Base-by-base conservation (phyloP, 2,329 filamentous ascomycete species). In the Botrytis deweyae region DNA sequence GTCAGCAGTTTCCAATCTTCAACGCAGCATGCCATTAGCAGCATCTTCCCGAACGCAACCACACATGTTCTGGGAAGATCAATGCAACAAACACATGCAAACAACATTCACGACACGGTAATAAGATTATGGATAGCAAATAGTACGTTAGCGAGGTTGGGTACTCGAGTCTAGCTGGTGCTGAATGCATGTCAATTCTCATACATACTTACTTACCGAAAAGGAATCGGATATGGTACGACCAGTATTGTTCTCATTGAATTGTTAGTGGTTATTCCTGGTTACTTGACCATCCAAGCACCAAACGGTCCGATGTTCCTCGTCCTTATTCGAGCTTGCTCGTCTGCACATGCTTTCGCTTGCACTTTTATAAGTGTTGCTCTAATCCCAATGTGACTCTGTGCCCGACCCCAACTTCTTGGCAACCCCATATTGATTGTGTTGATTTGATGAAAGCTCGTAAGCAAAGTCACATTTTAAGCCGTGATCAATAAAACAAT, bases 301-400 rank as follows among this genome's bases (percentile, higher is more conserved):
- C 61, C 59, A 75, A 70, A 75, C 72, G 71, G 71, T 70, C 71
- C 69, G 75, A 76, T 76, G 71, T 72, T 72, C 71, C 70, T 68
- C 49, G 38, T 40, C 58, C 72, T 70, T 67, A 61, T 72, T 73
- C 70, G 74, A 62, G 67, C 42, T 52, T 46, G 20, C 68, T 70
- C 68, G 68, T 62, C 22, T 62, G 18, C 52, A 70, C 52, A 70
- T 70, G 55, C 29, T 63, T 70, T 70, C 68, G 40, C 38, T 62
- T 46, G 20, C n/a, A 44, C 42, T 20, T 38, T 63, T 42, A 38
- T 38, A n/a, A 38, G 22, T 63, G 49, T 63, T 40, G 68, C 22
- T 63, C 40, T 58, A 70, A 70, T 70, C 68, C 68, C 33, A 63
- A 70, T 70, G 42, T 70, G 68, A 70, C 55, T 63, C n/a, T 70